A percentile compares a stretch with the other conserved stretches of the same genome.
These are phyloP conservation scores for Xylaria sp. DNA, from an alignment of 2,329 filamentous ascomycete species.

Conservation along the genomic window DNA sequence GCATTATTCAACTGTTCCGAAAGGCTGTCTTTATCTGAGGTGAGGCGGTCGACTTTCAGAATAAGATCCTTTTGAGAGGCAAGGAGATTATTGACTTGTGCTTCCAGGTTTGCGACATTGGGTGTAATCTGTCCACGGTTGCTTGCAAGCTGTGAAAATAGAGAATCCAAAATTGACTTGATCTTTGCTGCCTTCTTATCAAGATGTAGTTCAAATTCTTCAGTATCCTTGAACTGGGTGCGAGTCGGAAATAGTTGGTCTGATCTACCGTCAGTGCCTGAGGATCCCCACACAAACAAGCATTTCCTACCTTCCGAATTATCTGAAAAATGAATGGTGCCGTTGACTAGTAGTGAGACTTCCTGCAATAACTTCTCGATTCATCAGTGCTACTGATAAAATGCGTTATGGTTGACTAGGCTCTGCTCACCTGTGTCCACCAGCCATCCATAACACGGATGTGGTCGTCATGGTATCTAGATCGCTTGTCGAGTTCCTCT, in stretches of 20 bases:
- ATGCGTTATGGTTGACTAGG: not conserved
- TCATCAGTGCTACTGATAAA: slow-evolving; percentile 5
- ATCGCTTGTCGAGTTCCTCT: slow-evolving; percentile 78
- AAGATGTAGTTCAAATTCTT: slow-evolving; percentile 83
- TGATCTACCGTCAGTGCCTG: slow-evolving; percentile 42
- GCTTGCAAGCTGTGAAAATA: slow-evolving; percentile 65
- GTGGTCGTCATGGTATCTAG: slow-evolving; percentile 89
- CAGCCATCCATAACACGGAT: slow-evolving; percentile 88
- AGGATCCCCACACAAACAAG: not conserved
- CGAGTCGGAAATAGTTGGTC: slow-evolving; percentile 63
- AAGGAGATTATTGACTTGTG: slow-evolving; percentile 75
- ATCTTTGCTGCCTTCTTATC: slow-evolving; percentile 77
- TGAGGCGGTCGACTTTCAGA: slow-evolving; percentile 75
- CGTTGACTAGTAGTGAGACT: slow-evolving; percentile 63
- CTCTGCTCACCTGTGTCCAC: slow-evolving; percentile 81
- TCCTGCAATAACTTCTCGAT: slow-evolving; percentile 64
- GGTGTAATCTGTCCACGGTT: slow-evolving; percentile 63
- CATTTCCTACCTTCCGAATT: slow-evolving; percentile 48
- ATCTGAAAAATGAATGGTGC: slow-evolving; percentile 51
- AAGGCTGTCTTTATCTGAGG: slow-evolving; percentile 80
- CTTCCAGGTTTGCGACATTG: slow-evolving; percentile 75
- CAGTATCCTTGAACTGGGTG: slow-evolving; percentile 65
- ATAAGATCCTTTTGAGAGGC: slow-evolving; percentile 83
- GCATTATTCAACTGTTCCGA: slow-evolving; percentile 87
- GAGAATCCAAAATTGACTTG: slow-evolving; percentile 71